phyloP scores from a whole-genome alignment of 306 rosid genomes.

The Prunus kanzakura region DNA sequence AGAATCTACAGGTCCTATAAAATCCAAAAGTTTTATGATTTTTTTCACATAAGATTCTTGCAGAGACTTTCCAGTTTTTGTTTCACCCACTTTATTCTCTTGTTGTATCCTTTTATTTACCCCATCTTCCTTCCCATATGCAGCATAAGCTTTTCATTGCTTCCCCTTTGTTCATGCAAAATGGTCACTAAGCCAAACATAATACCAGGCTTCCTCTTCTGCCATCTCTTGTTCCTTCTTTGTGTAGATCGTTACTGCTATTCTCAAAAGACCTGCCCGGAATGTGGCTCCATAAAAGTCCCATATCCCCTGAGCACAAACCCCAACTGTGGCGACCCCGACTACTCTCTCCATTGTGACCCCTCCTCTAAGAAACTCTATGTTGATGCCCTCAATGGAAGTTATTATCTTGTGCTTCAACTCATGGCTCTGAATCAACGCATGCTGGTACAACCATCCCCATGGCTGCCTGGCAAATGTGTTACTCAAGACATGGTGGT shows the following conservation, averaged over 20 bases:
- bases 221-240: slow-evolving; percentile 40
- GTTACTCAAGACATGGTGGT: slow-evolving; percentile 73
- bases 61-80: slow-evolving; percentile 33
- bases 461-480: slow-evolving; percentile 68
- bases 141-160: slow-evolving; percentile 32
- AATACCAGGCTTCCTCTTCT: slow-evolving; percentile 23
- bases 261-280: slow-evolving; percentile 72
- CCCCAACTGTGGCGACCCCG: slow-evolving; percentile 62
- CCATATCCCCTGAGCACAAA: slow-evolving; percentile 87
- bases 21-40: slow-evolving; percentile 33
- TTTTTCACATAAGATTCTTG: slow-evolving; percentile 46
- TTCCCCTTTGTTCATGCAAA: slow-evolving; percentile 33
- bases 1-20: slow-evolving; percentile 57
- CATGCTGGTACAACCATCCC: slow-evolving; percentile 68
- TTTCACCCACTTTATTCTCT: slow-evolving; percentile 59
- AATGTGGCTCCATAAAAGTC: slow-evolving; percentile 65
- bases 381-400: slow-evolving; percentile 65
- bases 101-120: slow-evolving; percentile 29
- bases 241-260: slow-evolving; percentile 24
- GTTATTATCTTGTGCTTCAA: slow-evolving; percentile 53
- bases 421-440: slow-evolving; percentile 48
- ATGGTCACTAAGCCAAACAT: slow-evolving; percentile 39
- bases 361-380: slow-evolving; percentile 45
- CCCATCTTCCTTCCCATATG: slow-evolving; percentile 20
- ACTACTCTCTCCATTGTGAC: slow-evolving; percentile 69